Conservation (phyloP, 352 stramenopile species). For the Pythium monospermum region DNA sequence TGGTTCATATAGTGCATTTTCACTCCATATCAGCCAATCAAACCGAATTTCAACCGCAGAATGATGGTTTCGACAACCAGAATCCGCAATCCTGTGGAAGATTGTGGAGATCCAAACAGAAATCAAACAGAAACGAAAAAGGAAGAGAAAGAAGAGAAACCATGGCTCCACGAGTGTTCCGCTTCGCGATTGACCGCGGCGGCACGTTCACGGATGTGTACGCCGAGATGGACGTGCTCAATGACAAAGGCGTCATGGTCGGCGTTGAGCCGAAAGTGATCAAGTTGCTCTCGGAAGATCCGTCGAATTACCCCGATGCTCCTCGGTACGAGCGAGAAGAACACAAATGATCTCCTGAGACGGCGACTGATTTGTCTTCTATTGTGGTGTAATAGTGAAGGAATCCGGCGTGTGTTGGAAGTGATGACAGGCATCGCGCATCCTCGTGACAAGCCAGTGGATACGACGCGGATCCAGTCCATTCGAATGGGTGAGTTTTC, state of each 20-base stretch:
- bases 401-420: constrained; percentile 94
- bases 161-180: constrained; percentile 59
- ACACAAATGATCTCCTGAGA: not conserved
- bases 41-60: not conserved
- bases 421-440: constrained; percentile 88
- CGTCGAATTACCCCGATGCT: constrained; percentile 96
- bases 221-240: constrained; percentile 86
- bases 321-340: constrained; percentile 59
- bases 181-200: constrained; percentile 96
- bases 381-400: constrained; percentile 44
- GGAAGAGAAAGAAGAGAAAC: not conserved
- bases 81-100: constrained; percentile 16
- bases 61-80: constrained; percentile 9
- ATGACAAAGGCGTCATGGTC: constrained; percentile 40
- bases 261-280: constrained; percentile 80
- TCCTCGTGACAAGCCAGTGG: constrained; percentile 75
- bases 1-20: constrained; percentile 7
- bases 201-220: constrained; percentile 99
- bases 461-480: constrained; percentile 90
- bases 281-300: constrained; percentile 98
- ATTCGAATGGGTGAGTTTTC: constrained; percentile 92
- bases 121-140: not conserved
- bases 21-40: constrained; percentile 17
- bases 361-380: too few species aligned
- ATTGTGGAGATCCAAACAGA: not conserved